phyloP scores from a whole-genome alignment of 805 yeast genomes.

The Ogataea methylovora region DNA sequence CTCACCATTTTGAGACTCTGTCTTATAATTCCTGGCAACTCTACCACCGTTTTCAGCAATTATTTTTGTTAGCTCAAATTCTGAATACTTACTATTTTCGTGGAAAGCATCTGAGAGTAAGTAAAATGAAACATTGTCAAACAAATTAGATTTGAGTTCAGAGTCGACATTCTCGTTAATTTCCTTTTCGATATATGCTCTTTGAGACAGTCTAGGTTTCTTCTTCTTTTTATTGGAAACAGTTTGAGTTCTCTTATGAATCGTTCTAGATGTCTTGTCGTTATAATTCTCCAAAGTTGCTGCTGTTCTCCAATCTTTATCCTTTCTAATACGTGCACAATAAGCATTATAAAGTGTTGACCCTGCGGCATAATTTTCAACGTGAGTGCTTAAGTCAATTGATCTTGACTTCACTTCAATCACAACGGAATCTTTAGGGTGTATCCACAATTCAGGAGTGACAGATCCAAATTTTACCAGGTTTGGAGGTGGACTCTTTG shows the following conservation, averaged over 20 bases:
- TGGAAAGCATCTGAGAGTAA: conserved; percentile 42
- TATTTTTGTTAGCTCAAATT: conserved; percentile 28
- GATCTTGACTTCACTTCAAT: conserved; percentile 80
- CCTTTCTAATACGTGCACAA: conserved; percentile 58
- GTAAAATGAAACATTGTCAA: conserved; percentile 38
- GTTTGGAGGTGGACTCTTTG: conserved; percentile 32
- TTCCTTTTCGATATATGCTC: conserved; percentile 6
- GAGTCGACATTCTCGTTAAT: conserved; percentile 6
- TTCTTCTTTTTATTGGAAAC: conserved; percentile 24
- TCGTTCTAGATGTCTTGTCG: conserved; percentile 9
- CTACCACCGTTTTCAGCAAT: conserved; percentile 46
- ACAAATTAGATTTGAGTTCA: conserved; percentile 22
- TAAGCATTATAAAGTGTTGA: conserved; percentile 73
- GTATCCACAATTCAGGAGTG: conserved; percentile 69
- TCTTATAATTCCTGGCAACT: conserved; percentile 28
- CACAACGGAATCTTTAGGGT: conserved; percentile 71
- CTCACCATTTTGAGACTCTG: conserved; percentile 7
- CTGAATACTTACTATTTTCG: conserved; percentile 18
- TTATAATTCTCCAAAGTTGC: conserved; percentile 48
- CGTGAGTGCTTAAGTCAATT: conserved; percentile 39
- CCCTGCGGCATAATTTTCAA: conserved; percentile 48
- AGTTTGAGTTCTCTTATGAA: conserved; percentile 4
- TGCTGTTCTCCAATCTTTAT: conserved; percentile 53
- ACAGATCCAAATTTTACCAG: conserved; percentile 49
- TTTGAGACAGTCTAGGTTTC: conserved; percentile 11